These are phyloP conservation scores for Gossypium trilobum DNA, from an alignment of 441 rosid species.

Conservation along the genomic window DNA sequence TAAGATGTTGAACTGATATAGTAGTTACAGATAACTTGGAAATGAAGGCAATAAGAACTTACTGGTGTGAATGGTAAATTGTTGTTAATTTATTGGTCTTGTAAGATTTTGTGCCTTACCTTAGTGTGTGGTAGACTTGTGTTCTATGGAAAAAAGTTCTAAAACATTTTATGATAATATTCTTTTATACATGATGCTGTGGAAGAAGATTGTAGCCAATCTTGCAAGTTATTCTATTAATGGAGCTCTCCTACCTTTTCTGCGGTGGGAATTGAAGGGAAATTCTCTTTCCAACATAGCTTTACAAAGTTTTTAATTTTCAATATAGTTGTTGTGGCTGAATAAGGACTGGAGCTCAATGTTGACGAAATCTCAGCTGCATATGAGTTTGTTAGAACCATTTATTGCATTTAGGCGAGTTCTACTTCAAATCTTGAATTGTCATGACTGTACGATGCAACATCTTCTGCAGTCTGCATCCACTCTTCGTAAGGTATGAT, in stretches of 20 bases:
- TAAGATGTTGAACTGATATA: background rate
- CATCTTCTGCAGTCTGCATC: conserved; percentile 93
- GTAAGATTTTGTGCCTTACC: background rate
- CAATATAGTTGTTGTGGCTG: conserved; percentile 62
- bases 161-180: background rate
- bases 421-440: conserved; percentile 71
- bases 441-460: conserved; percentile 48
- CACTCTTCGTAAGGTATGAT: conserved; percentile 76
- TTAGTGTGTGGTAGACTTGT: background rate
- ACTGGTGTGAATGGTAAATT: background rate
- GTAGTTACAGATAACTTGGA: background rate
- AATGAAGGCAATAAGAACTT: background rate
- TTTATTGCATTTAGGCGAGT: conserved; percentile 84
- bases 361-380: conserved; percentile 62
- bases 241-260: background rate
- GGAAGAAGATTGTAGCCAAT: background rate
- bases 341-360: conserved; percentile 67
- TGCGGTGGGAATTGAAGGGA: background rate
- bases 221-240: background rate
- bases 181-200: background rate
- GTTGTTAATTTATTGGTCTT: conserved; percentile 3
- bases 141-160: background rate
- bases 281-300: conserved; percentile 2
- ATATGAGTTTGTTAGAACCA: conserved; percentile 92
- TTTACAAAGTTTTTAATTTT: conserved; percentile 21